Conservation (phyloP, 163 green algal genomes). For the Chlorella variabilis region DNA sequence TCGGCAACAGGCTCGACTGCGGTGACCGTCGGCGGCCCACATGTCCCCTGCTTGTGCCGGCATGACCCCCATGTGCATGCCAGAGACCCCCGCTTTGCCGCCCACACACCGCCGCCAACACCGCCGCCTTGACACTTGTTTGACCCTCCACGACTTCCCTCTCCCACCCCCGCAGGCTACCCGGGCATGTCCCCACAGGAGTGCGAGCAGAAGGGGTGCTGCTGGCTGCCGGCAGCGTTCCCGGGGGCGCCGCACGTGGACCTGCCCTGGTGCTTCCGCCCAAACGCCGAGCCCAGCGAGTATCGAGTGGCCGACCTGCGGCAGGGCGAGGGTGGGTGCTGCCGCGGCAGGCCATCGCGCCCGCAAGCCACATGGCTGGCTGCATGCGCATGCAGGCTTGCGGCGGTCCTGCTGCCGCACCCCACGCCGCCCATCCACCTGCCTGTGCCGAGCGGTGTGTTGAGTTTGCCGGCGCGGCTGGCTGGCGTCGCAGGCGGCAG, state of each 20-base stretch:
- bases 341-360: neutral
- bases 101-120: neutral
- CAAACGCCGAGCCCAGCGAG: constrained; percentile 34
- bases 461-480: too few species aligned
- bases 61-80: too few species aligned
- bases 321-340: neutral
- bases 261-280: constrained; percentile 51
- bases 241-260: constrained; percentile 7
- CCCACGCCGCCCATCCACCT: too few species aligned
- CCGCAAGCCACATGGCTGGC: too few species aligned
- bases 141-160: neutral
- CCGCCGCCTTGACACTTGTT: neutral
- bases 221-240: constrained; percentile 37
- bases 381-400: neutral
- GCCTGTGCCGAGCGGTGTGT: neutral
- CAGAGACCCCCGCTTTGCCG: too few species aligned
- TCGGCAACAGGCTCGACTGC: constrained; percentile 37
- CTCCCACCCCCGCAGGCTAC: constrained; percentile 32
- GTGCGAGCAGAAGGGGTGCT: constrained; percentile 45
- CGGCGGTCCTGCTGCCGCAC: neutral
- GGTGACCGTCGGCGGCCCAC: constrained; percentile 3
- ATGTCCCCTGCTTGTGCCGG: too few species aligned
- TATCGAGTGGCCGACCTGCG: constrained; percentile 26
- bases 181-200: constrained; percentile 34
- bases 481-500: constrained; percentile 4